Base-by-base conservation (phyloP, 257 asterid genomes). In the Solanum virginianum region DNA sequence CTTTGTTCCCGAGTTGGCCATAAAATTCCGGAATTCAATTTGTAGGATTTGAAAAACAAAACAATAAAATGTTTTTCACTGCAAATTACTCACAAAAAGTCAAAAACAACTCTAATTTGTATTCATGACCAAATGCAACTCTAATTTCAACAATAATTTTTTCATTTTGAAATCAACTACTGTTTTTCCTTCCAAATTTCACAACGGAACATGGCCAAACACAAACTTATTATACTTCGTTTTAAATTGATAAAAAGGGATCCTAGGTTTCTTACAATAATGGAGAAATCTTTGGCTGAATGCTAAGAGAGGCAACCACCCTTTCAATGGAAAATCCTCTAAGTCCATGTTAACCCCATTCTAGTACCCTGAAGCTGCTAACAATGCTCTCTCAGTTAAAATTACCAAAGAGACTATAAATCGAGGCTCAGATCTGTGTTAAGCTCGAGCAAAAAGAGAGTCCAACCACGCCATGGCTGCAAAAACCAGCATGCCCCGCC, bases 241-340 rank as follows among this genome's bases (percentile, higher is more conserved):
- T 32, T 7, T 32, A 32, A 32, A 32, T 32, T 36, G 8, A 8
- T 41, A 41, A 41, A 32, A 51, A 87, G 87, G 87, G 87, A 47
- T 43, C 86, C 66, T 85, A 56, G 80, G 47, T 36, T 45, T 79
- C 17, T 79, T 62, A 17, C 22, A 3, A 1, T n/a, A 32, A 54
- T 43, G 65, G 39, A 4, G 88, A 85, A 88, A 79, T 53, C 85
- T 72, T 60, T 1, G 89, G 88, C 89, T 36, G 32, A 29, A 43
- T 24, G 39, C 89, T 86, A 88, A 90, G 87, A 90, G 89, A 87
- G 90, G 91, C 92, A 91, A 91, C 93, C 90, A 84, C 94, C 92
- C 92, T 87, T 85, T 17, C 84, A 57, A 80, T 7, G 83, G 84
- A 24, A 85, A 68, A 16, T 85, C 86, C 84, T 24, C 29, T 43